Evolutionary conservation across 306 rosid genomes (phyloP).

Genomic region (Luffa aegyptiaca): DNA sequence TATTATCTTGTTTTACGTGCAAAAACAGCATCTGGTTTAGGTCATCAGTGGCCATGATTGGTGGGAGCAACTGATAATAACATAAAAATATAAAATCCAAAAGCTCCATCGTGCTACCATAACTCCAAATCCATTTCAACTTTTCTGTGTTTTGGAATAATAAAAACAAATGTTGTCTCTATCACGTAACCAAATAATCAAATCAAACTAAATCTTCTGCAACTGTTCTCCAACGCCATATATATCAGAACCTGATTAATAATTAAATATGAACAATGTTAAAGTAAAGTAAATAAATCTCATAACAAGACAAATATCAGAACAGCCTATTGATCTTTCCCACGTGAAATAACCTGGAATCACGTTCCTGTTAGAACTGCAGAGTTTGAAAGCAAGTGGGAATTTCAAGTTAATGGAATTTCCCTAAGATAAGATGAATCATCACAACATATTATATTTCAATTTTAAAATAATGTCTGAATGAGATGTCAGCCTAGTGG

Average conservation of each 20-base stretch:
- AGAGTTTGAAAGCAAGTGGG: not conserved
- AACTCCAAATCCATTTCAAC: not conserved
- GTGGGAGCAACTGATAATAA: not conserved
- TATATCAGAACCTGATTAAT: not conserved
- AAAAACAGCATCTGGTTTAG: not conserved
- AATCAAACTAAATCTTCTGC: not conserved
- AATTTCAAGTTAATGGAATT: not conserved
- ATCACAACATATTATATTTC: not conserved
- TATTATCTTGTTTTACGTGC: not conserved
- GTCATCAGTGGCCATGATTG: not conserved
- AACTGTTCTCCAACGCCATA: not conserved
- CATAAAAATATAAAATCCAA: not conserved
- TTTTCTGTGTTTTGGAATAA: not conserved
- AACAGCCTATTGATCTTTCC: not conserved
- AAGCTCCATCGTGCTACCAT: not conserved
- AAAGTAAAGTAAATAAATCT: not conserved
- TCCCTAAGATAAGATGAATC: not conserved
- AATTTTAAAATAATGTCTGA: not conserved
- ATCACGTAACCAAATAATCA: not conserved
- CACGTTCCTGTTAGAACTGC: not conserved
- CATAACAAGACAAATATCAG: not conserved
- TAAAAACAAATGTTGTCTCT: not conserved
- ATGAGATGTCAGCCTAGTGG: not conserved
- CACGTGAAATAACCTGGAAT: slow-evolving; percentile 2
- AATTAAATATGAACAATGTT: not conserved